Percentiles rank a stretch among this genome's conserved stretches.
phyloP scores from a whole-genome alignment of 768 basidiomycete genomes.

The Trametes elegans region DNA sequence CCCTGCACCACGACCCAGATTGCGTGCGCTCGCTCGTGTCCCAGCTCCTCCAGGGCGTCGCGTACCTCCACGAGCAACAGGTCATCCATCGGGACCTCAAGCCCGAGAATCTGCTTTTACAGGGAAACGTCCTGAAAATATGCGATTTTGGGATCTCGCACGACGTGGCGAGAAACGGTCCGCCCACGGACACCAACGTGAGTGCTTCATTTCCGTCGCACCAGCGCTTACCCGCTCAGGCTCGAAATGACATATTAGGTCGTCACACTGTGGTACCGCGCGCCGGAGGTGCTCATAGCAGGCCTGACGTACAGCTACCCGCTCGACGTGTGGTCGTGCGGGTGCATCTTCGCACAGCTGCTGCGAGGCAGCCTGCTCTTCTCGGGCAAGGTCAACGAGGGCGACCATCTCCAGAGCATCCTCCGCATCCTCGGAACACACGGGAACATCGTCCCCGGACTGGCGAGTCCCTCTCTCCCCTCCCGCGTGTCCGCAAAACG shows the following conservation, averaged over 20 bases:
- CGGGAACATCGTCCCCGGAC: no score
- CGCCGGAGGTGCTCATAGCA: neutral
- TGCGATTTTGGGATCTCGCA: neutral
- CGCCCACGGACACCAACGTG: neutral
- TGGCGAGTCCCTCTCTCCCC: no score
- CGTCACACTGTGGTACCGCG: neutral
- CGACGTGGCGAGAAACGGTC: neutral
- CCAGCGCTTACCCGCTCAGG: no score
- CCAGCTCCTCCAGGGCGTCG: neutral
- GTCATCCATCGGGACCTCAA: conserved; percentile 92
- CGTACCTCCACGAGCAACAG: conserved; percentile 32
- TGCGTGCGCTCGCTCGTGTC: neutral
- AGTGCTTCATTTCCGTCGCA: neutral
- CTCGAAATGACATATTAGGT: neutral
- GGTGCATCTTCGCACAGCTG: conserved; percentile 99
- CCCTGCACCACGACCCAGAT: neutral
- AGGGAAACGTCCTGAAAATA: conserved; percentile 33
- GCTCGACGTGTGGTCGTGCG: conserved; percentile 97
- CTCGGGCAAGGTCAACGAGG: no score
- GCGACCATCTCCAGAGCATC: no score
- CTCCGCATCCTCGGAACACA: no score
- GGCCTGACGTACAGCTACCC: conserved; percentile 83
- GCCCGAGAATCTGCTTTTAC: conserved; percentile 88
- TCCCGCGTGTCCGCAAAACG: no score
- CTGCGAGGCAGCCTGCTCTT: conserved; percentile 94